Conservation (phyloP, 1,139 yeast species). For the Candida neerlandica region DNA sequence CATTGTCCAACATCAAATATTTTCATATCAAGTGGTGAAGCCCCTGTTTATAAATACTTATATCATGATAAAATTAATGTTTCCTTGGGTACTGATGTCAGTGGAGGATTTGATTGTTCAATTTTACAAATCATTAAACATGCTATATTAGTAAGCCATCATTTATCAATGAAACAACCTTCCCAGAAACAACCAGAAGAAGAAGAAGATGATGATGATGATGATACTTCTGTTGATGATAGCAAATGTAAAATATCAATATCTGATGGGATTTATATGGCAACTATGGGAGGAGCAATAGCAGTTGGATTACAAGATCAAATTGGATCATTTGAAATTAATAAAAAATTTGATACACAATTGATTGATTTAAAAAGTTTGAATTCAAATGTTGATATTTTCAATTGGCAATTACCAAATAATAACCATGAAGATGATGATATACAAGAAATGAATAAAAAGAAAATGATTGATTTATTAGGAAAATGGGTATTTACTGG, state of each 20-base stretch:
- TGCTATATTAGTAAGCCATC: conserved; percentile 82
- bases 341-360: conserved; percentile 86
- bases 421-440: not conserved
- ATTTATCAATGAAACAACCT: conserved; percentile 63
- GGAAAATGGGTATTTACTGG: conserved; percentile 96
- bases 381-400: conserved; percentile 69
- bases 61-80: conserved; percentile 71
- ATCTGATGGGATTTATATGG: conserved; percentile 74
- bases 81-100: conserved; percentile 86
- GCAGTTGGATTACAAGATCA: conserved; percentile 61
- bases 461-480: conserved; percentile 52
- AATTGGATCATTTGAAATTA: conserved; percentile 73
- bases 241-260: conserved; percentile 53
- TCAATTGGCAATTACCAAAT: conserved; percentile 61
- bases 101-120: conserved; percentile 88
- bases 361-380: conserved; percentile 58
- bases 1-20: conserved; percentile 96
- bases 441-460: conserved; percentile 12
- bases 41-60: conserved; percentile 69
- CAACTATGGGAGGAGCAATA: conserved; percentile 88
- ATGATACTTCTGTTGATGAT: conserved; percentile 8
- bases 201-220: not conserved
- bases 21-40: conserved; percentile 88
- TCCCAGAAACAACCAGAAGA: not conserved
- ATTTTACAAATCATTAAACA: conserved; percentile 76